Evolutionary conservation across 2,329 filamentous ascomycete species (phyloP).

Genomic region (Allantophomopsis cytisporea): DNA sequence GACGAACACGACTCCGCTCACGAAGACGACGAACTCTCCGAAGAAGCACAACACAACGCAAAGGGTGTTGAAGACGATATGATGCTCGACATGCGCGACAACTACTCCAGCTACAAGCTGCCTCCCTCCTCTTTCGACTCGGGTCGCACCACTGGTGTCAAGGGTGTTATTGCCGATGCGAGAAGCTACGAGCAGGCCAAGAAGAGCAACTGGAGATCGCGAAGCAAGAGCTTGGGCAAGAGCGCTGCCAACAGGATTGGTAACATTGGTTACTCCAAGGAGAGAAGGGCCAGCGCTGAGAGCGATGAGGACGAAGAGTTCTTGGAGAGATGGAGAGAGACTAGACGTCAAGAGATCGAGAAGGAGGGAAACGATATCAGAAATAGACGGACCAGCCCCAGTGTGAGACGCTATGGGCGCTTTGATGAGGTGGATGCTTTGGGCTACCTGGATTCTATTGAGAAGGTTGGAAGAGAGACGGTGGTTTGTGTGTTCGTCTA

Average conservation of each 20-base stretch:
- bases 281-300: slow-evolving; percentile 24
- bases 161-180: slow-evolving; percentile 78
- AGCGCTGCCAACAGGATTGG: slow-evolving; percentile 8
- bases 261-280: slow-evolving; percentile 8
- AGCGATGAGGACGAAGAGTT: slow-evolving; percentile 69
- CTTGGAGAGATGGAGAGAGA: slow-evolving; percentile 73
- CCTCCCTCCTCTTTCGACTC: slow-evolving; percentile 50
- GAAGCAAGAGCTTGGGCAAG: slow-evolving; percentile 41
- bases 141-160: slow-evolving; percentile 65
- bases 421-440: slow-evolving; percentile 77
- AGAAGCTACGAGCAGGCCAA: slow-evolving; percentile 60
- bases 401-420: slow-evolving; percentile 62
- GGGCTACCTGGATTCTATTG: slow-evolving; percentile 92
- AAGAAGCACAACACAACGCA: slow-evolving; percentile 22
- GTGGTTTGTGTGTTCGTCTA: slow-evolving; percentile 90
- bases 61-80: slow-evolving; percentile 47
- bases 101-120: slow-evolving; percentile 33
- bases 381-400: slow-evolving; percentile 61
- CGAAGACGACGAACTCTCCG: slow-evolving; percentile 40
- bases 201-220: slow-evolving; percentile 17
- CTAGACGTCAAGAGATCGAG: slow-evolving; percentile 65
- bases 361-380: slow-evolving; percentile 40
- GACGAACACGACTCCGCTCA: slow-evolving; percentile 31
- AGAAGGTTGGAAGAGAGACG: slow-evolving; percentile 71
- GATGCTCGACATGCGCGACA: slow-evolving; percentile 45